Evolutionary conservation across 176 grass and related monocot species (phyloP), one percentile per base, ranked within the genome.

Genomic region (Rhynchospora tenuis): DNA sequence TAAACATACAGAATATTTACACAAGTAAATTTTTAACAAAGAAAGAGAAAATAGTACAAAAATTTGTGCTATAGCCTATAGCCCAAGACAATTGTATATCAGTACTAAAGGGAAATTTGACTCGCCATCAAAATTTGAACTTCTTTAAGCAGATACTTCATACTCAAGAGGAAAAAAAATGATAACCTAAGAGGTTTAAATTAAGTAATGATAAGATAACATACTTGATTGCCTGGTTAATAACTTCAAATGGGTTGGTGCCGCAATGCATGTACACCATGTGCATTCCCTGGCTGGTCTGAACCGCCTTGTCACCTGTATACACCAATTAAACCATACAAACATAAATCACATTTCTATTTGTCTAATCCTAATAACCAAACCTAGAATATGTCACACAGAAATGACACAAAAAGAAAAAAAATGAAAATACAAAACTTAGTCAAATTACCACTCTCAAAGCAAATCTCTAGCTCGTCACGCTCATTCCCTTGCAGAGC

Each of bases 201-300:
- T 48, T 48, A 31, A 20, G 20, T 29, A 10, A 10, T 8, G 31
- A 38, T 33, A 33, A 33, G 11, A 44, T 28, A 22, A 75, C 85
- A 26, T 86, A 94, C 92, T 89, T 97, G 76, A 92, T 76, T 14
- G 92, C 92, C 20, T 85, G 85, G 47, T 72, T 85, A 51, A 91
- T 86, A 43, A 91, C 65, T 45, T 91, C 87, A 73, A 97, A 97
- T 2, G 95, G 95, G 74, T 84, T 92, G 64, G 82, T 59, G 54
- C 90, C 90, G 51, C 88, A 73, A 78, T 97, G 95, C 38, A 97
- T 10, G 87, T 97, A 97, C 2, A 97, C 78, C 63, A 79, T 83
- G 73, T 84, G 48, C 85, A 66, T 54, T 31, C 71, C 85, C 78
- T 88, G 72, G 10, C 70, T 83, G 9, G 90, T 92, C 90, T 87